Evolutionary conservation across 208 protist genomes (phyloP), one percentile per base, ranked within the genome.

Genomic region (Acanthamoeba polyphaga): DNA sequence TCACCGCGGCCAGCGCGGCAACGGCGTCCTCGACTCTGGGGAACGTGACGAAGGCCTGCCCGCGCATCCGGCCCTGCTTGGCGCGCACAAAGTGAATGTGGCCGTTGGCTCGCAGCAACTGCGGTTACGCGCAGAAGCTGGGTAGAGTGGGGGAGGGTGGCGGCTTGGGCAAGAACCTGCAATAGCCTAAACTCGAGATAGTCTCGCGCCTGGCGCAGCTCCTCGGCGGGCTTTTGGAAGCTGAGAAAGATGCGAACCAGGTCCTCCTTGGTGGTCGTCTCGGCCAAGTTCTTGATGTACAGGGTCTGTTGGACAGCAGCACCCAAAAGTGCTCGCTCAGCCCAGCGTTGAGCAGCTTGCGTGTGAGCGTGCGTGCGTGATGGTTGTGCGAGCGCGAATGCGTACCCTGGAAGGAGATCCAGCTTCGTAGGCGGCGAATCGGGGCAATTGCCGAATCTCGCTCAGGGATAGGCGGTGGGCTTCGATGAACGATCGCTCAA

Each of bases 221-320:
- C 32, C 7, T 32, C 68, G 68, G n/a, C 32, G 13, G 68, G 68
- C 17, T 22, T 32, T 29, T 76, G 68, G 46, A 76, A 76, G n/a
- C 68, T 7, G 17, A 76, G 68, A 24, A 76, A 76, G 68, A 76
- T 76, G 68, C n/a, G 4, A 17, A 38, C 68, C 68, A 87, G 78
- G 78, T 87, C 78, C 27, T 87, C 78, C 13, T 29, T 9, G 13
- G 78, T 60, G 4, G 51, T 60, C 15, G 13, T 22, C 27, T 87
- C 51, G 6, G 78, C 78, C 78, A 87, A 27, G 43, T 87, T 87
- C 51, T 87, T 87, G 7, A 87, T 87, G 78, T 87, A 87, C 78
- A 87, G 68, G 10, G 34, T 76, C 68, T 76, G 66, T n/a, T 3
- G 38, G 1, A 38, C 38, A 38, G 38, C 38, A 38, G 38, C 38